Base-by-base conservation (phyloP, 345 rosid genomes). In the Salix koriyanagi region DNA sequence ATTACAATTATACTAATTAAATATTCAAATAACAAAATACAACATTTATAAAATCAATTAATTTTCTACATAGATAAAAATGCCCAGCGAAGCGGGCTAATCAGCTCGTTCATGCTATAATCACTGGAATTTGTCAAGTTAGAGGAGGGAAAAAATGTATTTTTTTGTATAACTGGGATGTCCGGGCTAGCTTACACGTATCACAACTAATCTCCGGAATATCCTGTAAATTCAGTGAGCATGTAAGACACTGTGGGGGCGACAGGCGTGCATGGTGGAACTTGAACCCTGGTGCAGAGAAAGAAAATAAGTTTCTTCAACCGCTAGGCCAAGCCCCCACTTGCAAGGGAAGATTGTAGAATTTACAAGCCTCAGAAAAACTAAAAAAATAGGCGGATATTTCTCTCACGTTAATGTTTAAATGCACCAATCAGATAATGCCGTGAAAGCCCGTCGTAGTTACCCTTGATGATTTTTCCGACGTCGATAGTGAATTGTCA, bases 401-500 rank as follows among this genome's bases (percentile, higher is more conserved):
- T 5, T n/a, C 12, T 75, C 14, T 76, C 65, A 48, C 15, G 12
- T 5, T 25, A 50, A 77, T 25, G 64, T 58, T 58, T 11, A 58
- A 58, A 9, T 58, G 64, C 64, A n/a, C 64, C 28, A 10, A 58
- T 58, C 26, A 58, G 10, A 14, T 14, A 46, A 1, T 46, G 14
- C 73, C 39, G 68, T 83, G 77, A 82, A 88, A 60, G 28, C 14
- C 14, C 23, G 91, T 85, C 67, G 71, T 75, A 7, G 78, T 84
- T 32, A 86, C 87, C 77, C 32, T 25, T 25, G 87, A 81, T 46
- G 94, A 82, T 62, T 84, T 79, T 76, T 77, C 88, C 13, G 85
- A 90, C 69, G 90, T 83, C 67, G 81, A 18, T 76, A 77, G 81
- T 7, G 93, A 89, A 83, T 70, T 84, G 46, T 83, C 91, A 34